These are phyloP conservation scores for Penicillium sumatraense DNA, from an alignment of 2,329 filamentous ascomycete genomes.

Conservation along the genomic window DNA sequence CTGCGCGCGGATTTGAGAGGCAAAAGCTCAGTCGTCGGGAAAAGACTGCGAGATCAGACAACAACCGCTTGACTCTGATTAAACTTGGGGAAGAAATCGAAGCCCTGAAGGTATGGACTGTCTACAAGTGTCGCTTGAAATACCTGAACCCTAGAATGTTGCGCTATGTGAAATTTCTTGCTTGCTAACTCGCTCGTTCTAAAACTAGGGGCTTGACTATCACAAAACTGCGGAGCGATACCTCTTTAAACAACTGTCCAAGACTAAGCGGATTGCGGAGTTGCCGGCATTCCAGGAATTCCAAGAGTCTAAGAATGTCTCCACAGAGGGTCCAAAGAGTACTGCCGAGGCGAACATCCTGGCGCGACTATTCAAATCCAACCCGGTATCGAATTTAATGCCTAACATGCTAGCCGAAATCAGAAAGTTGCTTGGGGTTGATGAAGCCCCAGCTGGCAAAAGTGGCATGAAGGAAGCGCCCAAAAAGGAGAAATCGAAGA, in stretches of 20 bases:
- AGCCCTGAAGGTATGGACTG: conserved; percentile 56
- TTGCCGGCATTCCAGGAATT: conserved; percentile 53
- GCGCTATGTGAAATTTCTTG: not conserved
- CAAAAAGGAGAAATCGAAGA: conserved; percentile 15
- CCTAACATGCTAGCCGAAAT: conserved; percentile 51
- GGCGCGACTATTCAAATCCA: conserved; percentile 64
- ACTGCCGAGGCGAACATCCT: conserved; percentile 60
- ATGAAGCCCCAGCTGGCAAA: conserved; percentile 26
- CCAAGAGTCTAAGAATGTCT: conserved; percentile 42
- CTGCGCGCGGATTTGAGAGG: conserved; percentile 64
- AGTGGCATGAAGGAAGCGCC: conserved; percentile 17
- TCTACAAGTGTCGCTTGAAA: not conserved
- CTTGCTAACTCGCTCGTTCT: conserved; percentile 6
- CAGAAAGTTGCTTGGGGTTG: conserved; percentile 42
- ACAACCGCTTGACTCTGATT: conserved; percentile 44
- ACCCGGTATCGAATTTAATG: conserved; percentile 60
- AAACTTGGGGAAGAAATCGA: conserved; percentile 60
- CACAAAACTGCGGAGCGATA: conserved; percentile 56
- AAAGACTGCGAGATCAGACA: conserved; percentile 56
- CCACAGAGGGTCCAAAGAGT: conserved; percentile 45
- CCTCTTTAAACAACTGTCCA: conserved; percentile 60
- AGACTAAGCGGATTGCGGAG: conserved; percentile 61
- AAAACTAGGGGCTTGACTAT: conserved; percentile 55
- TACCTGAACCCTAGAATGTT: too few relatives aligned
- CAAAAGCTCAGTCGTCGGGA: conserved; percentile 66